Conservation (phyloP, 2,329 filamentous ascomycete species). For the Penicillium psychrosexuale region DNA sequence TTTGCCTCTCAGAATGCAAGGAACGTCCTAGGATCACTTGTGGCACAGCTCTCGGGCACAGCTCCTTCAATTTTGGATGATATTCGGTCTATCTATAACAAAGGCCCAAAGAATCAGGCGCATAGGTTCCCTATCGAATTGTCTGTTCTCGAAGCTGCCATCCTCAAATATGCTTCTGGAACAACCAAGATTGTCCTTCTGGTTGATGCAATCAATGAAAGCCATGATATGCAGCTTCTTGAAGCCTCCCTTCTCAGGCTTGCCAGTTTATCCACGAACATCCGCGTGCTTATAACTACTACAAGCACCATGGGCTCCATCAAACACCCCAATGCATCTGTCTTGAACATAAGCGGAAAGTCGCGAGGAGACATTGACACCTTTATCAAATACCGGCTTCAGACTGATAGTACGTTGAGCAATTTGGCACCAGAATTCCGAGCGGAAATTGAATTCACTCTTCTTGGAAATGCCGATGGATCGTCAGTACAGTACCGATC, state of each 20-base stretch:
- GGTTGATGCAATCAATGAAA: constrained; percentile 22
- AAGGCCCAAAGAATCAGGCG: constrained; percentile 11
- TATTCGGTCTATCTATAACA: constrained; percentile 12
- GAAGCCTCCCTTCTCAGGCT: constrained; percentile 13
- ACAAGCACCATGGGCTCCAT: constrained; percentile 3
- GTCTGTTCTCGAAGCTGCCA: constrained; percentile 15
- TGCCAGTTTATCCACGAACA: constrained; percentile 7
- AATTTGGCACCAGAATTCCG: constrained; percentile 10
- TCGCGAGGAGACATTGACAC: constrained; percentile 15
- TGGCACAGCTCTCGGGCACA: constrained; percentile 14
- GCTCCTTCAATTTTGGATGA: constrained; percentile 11
- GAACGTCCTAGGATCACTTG: constrained; percentile 19
- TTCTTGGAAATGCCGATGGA: constrained; percentile 15
- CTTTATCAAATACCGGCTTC: constrained; percentile 14
- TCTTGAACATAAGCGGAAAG: constrained; percentile 11
- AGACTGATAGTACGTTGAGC: constrained; percentile 8
- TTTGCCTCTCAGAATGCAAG: constrained; percentile 13
- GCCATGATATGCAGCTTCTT: constrained; percentile 10
- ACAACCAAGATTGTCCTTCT: constrained; percentile 11
- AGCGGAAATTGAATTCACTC: constrained; percentile 10
- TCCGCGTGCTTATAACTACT: constrained; percentile 19
- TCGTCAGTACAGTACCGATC: constrained; percentile 12
- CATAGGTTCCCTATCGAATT: constrained; percentile 14
- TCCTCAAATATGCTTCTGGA: constrained; percentile 7
- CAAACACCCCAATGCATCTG: neutral